Base-by-base conservation (phyloP, 106 monocot genomes). In the Triglochin maritima region DNA sequence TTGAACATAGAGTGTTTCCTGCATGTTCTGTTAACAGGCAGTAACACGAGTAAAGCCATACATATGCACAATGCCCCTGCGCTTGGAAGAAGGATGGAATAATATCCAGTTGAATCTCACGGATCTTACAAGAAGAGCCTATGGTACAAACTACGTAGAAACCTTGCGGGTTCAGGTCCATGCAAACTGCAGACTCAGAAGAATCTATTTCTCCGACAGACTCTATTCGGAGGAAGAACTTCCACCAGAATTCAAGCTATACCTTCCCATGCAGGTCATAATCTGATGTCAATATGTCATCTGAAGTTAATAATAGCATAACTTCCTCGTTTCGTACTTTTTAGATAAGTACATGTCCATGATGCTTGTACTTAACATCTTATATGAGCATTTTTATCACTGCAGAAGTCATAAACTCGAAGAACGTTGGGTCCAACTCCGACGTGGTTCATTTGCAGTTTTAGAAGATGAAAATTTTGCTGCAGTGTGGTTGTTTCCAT, bases 101-200 rank as follows among this genome's bases (percentile, higher is more conserved):
- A 92, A 98, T 53, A 82, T 98, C 62, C 92, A 92, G 75, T 56
- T 98, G 49, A 98, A 98, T 63, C 92, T 98, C 29, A 64, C 86
- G 46, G 98, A 98, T 69, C 78, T 86, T 56, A 98, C 88, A 17
- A 86, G 88, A 64, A 86, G 92, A 53, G 98, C 98, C 9, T 98
- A 92, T 71, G 98, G 98, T 55, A 98, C 98, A 47, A 98, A 98
- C 59, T 92, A 98, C 63, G 98, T 92, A 8, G 98, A 98, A 71
- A 98, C 92, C 5, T 81, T 98, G 63, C 80, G 92, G 1, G 84
- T 98, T 44, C 92, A 92, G 74, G 88, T 98, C 49, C 98, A 98
- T 79, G 98, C 86, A 70, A 98, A 92, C 71, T 98, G 98, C 68
- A 75, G 98, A 44, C 78, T 98, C 53, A 85, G 96, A 70, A 81